Evolutionary conservation across 345 rosid genomes (phyloP).

Genomic region (Cardamine chenopodiifolia): DNA sequence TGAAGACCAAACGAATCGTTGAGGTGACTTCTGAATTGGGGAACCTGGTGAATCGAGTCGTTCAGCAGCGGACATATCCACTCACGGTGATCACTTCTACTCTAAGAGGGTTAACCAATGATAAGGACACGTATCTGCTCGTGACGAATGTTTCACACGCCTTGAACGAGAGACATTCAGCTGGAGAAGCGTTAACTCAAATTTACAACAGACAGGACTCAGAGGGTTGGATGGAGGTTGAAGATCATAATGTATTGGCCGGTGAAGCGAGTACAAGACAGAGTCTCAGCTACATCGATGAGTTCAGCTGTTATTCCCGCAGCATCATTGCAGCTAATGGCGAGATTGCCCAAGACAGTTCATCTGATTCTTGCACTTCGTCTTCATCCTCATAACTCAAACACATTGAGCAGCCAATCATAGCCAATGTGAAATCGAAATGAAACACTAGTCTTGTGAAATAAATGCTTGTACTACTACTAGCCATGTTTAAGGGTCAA

Average conservation of each 20-base stretch:
- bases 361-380: constrained; percentile 52
- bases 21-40: constrained; percentile 49
- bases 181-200: constrained; percentile 41
- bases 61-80: constrained; percentile 51
- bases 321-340: constrained; percentile 51
- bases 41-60: constrained; percentile 17
- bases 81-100: constrained; percentile 56
- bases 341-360: constrained; percentile 44
- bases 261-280: constrained; percentile 62
- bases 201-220: constrained; percentile 56
- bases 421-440: constrained; percentile 16
- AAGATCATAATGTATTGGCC: constrained; percentile 64
- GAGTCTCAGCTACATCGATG: constrained; percentile 50
- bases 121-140: constrained; percentile 47
- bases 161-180: constrained; percentile 38
- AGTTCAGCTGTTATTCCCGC: constrained; percentile 55
- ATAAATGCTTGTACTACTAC: constrained; percentile 22
- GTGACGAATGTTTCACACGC: constrained; percentile 70
- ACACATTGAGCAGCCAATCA: neutral
- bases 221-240: constrained; percentile 80
- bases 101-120: constrained; percentile 42
- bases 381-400: constrained; percentile 22
- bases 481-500: constrained; percentile 17
- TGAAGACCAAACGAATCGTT: constrained; percentile 48
- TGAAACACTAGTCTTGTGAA: constrained; percentile 20